Percentiles rank a stretch among this genome's conserved stretches.
Conservation (phyloP, 139 green algal species). For the Zygnema circumcarinatum region DNA sequence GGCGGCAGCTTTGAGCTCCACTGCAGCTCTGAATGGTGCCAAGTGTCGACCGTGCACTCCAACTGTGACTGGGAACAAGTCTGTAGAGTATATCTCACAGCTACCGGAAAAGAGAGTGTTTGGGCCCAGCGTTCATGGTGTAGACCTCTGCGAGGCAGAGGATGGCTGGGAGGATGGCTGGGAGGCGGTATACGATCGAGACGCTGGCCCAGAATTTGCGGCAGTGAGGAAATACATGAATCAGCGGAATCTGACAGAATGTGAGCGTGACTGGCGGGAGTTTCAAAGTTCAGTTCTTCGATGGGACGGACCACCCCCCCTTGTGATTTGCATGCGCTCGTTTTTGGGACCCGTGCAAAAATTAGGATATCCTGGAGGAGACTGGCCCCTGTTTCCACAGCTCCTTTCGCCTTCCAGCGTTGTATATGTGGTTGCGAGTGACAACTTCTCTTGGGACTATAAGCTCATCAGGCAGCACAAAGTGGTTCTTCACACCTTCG, state of each 20-base stretch:
- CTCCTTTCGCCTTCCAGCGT: not conserved
- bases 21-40: constrained; percentile 45
- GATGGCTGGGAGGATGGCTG: constrained; percentile 44
- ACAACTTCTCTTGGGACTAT: constrained; percentile 28
- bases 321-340: constrained; percentile 17
- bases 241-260: constrained; percentile 15
- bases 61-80: constrained; percentile 8
- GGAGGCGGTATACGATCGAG: constrained; percentile 35
- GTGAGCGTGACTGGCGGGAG: constrained; percentile 7
- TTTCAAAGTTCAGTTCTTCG: constrained; percentile 3
- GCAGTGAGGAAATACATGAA: constrained; percentile 16
- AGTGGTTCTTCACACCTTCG: constrained; percentile 37
- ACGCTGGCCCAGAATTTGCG: constrained; percentile 12
- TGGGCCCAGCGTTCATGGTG: constrained; percentile 8
- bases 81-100: constrained; percentile 16
- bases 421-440: constrained; percentile 27
- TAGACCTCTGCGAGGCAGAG: constrained; percentile 43
- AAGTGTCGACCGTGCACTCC: constrained; percentile 53
- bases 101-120: constrained; percentile 26
- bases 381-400: constrained; percentile 8
- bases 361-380: constrained; percentile 30
- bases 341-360: constrained; percentile 27
- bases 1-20: constrained; percentile 1
- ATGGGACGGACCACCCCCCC: constrained; percentile 22
- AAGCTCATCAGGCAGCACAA: not conserved